Base-by-base conservation (phyloP, 1,284 basidiomycete species). In the Sanghuangporus sanghuang region DNA sequence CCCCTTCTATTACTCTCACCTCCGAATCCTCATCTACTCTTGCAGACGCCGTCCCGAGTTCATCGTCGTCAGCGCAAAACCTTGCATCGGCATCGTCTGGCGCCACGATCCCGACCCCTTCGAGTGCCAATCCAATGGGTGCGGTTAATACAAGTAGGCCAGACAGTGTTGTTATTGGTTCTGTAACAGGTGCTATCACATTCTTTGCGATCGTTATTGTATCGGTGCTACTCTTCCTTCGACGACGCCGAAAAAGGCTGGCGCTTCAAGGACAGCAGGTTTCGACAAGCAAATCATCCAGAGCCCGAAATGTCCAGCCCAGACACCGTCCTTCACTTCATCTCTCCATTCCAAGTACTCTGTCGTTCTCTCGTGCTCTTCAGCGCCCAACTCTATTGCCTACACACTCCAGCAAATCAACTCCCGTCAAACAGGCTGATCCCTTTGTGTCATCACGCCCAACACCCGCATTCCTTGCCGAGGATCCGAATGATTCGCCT, bases 121-220 rank as follows among this genome's bases (percentile, higher is more conserved):
- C 59, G 0, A 32, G 38, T 12, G 54, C 21, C 16, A 11, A 40
- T 16, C n/a, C 23, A 44, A 23, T 44, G 46, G 32, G 53, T 18
- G 57, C 36, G 36, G 52, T 2, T 21, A n/a, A n/a, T 32, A 50
- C 57, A 23, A 48, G 36, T 12, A 55, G 52, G 39, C 49, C 48
- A 36, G 58, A 57, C 16, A 40, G 38, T 36, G n/a, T 44, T 18
- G 57, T 62, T 16, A 62, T 62, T 27, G 64, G 60, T 8, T 55
- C 63, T 9, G 63, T 64, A 23, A 53, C 55, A 27, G 63, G 63
- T 14, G 44, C 58, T 18, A 64, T 64, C 35, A 35, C 44, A 11
- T 64, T 60, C 38, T 39, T 64, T 36, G 63, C 63, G 11, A 23
- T 64, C 27, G 21, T 64, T 14, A 53, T 61, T 35, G 54, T 64